phyloP scores from a whole-genome alignment of 805 yeast species.

The Kodamaea kakaduensis region DNA sequence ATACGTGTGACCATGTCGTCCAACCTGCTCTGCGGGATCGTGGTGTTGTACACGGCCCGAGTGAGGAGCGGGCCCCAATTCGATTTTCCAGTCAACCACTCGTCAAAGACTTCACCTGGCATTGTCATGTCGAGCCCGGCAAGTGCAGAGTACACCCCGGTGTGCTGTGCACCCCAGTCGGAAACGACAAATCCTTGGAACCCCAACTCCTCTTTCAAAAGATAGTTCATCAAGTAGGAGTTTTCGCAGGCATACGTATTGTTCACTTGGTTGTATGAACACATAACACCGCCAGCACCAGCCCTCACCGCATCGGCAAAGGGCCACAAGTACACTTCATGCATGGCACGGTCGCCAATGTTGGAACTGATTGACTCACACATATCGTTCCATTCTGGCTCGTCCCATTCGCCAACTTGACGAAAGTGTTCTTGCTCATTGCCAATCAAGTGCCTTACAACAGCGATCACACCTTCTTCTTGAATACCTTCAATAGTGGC shows the following conservation, averaged over 20 bases:
- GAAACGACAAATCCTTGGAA: conserved; percentile 66
- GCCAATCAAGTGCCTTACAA: conserved; percentile 54
- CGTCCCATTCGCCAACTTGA: conserved; percentile 48
- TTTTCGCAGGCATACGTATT: conserved; percentile 59
- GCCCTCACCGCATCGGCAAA: conserved; percentile 60
- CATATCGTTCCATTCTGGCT: conserved; percentile 41
- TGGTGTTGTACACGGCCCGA: conserved; percentile 50
- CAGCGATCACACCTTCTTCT: conserved; percentile 53
- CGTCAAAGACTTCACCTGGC: conserved; percentile 57
- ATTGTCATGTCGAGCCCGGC: conserved; percentile 64
- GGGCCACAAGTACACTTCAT: conserved; percentile 62
- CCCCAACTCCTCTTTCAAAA: conserved; percentile 58
- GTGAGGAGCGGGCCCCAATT: conserved; percentile 58
- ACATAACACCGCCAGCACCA: conserved; percentile 60
- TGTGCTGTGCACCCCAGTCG: conserved; percentile 64
- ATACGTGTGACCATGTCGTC: conserved; percentile 63
- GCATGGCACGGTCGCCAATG: conserved; percentile 59
- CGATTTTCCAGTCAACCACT: conserved; percentile 50
- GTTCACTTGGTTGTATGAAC: conserved; percentile 56
- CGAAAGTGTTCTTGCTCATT: conserved; percentile 63
- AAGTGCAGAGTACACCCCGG: conserved; percentile 52
- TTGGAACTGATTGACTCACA: conserved; percentile 46
- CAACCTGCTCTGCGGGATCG: conserved; percentile 49
- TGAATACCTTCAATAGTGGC: conserved; percentile 54
- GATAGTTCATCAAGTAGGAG: conserved; percentile 48